Base-by-base conservation (phyloP, 2,329 filamentous ascomycete species). In the Triangularia verruculosa region DNA sequence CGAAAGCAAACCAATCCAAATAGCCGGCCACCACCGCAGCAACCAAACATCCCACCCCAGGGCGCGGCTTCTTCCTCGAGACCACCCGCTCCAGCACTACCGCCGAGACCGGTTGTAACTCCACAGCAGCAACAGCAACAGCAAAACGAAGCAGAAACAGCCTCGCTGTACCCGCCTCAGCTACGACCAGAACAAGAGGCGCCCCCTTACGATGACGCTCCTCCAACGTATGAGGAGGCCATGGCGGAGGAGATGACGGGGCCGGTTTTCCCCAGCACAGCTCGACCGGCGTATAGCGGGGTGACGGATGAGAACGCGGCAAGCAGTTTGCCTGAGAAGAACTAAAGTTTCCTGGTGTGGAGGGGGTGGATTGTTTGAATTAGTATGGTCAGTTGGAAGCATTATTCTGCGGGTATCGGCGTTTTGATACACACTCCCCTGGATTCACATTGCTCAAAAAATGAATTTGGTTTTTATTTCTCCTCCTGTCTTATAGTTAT, bases 181-280 rank as follows among this genome's bases (percentile, higher is more conserved):
- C 75, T 87, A 20, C 61, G 57, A 52, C 70, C 71, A 0, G 72
- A 69, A 0, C 71, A 75, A 47, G 78, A 76, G 2, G 80, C 74
- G 1, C 75, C 79, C 17, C 72, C 74, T 0, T 81, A 85, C 67
- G 89, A 92, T 30, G 92, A 95, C 62, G 91, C 92, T n/a, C 93
- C 94, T 17, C 93, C 93, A 7, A 97, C 92, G 72, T 98, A 98
- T 73, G 93, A 97, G 76, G 93, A 97, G 76, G 93, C 92, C 12
- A 89, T 97, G 77, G 93, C 92, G 6, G 89, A 91, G 68, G 86
- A 88, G 64, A 77, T 95, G 66, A 76, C 80, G 0, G 89, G 86
- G 34, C 91, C 92, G 1, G 86, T 92, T 62, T 85, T 92, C 73
- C 90, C 88, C 65, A 79, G 61, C 1, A 73, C 76, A 47, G 73